Percentiles rank a stretch among this genome's conserved stretches.
These are phyloP conservation scores for Microdochium paspali DNA, from an alignment of 2,329 filamentous ascomycete species.

Conservation along the genomic window DNA sequence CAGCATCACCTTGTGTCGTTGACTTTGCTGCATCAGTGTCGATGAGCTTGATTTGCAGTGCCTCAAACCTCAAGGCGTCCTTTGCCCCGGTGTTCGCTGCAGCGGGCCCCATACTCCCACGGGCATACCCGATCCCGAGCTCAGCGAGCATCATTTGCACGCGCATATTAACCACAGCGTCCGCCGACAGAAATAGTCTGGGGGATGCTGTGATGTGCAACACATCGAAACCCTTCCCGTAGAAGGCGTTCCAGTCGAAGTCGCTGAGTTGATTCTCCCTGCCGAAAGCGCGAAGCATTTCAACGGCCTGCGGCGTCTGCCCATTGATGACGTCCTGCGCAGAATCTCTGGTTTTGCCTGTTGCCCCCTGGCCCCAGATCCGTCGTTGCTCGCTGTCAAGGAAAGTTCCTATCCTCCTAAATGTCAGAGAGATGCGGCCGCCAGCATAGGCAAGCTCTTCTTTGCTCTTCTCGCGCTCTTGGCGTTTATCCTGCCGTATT, in stretches of 20 bases:
- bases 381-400: slow-evolving; percentile 49
- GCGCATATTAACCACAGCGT: slow-evolving; percentile 36
- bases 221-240: slow-evolving; percentile 79
- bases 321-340: slow-evolving; percentile 63
- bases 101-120: slow-evolving; percentile 23
- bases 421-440: slow-evolving; percentile 83
- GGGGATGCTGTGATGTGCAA: slow-evolving; percentile 51
- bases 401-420: slow-evolving; percentile 82
- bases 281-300: slow-evolving; percentile 71
- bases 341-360: slow-evolving; percentile 49
- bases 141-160: slow-evolving; percentile 41
- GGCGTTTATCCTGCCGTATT: slow-evolving; percentile 81
- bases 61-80: slow-evolving; percentile 8
- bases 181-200: slow-evolving; percentile 39
- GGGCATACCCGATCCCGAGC: slow-evolving; percentile 32
- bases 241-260: slow-evolving; percentile 67
- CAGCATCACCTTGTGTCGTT: slow-evolving; percentile 36
- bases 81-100: slow-evolving; percentile 16
- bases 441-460: slow-evolving; percentile 66
- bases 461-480: slow-evolving; percentile 52
- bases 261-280: slow-evolving; percentile 67
- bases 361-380: slow-evolving; percentile 92
- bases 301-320: slow-evolving; percentile 52
- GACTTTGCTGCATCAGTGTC: slow-evolving; percentile 43
- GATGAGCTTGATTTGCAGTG: slow-evolving; percentile 35